Evolutionary conservation across 305 asterid species (phyloP).

Genomic region (Salvia sclarea): DNA sequence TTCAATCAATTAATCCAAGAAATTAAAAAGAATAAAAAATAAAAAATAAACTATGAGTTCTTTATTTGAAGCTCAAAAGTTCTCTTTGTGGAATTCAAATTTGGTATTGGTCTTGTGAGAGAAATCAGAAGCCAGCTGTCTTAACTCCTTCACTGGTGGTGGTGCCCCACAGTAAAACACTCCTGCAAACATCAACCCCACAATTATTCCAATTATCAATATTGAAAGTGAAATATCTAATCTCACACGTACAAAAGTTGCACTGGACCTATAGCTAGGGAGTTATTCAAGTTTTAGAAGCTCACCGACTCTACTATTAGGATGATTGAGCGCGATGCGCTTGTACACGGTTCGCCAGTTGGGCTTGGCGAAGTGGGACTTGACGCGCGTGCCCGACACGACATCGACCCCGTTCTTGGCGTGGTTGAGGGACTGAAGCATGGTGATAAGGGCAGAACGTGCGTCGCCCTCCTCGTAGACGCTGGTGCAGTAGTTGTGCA

Average conservation of each 20-base stretch:
- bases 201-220: not conserved
- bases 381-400: conserved; percentile 79
- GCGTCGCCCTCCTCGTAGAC: conserved; percentile 92
- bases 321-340: conserved; percentile 73
- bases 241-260: conserved; percentile 1
- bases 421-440: conserved; percentile 78
- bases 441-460: conserved; percentile 75
- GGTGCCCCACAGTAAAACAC: conserved; percentile 92
- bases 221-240: not conserved
- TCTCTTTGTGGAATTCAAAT: conserved; percentile 85
- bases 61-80: conserved; percentile 43
- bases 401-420: conserved; percentile 82
- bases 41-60: not conserved
- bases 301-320: conserved; percentile 67
- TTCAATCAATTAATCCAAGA: not conserved
- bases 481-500: conserved; percentile 88
- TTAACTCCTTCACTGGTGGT: conserved; percentile 68
- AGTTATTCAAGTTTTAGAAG: not conserved
- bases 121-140: conserved; percentile 76
- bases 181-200: conserved; percentile 47
- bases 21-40: not conserved
- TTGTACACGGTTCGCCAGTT: conserved; percentile 84
- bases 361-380: conserved; percentile 86
- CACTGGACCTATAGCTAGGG: not conserved
- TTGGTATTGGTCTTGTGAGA: conserved; percentile 73